Evolutionary conservation across 1,139 yeast species (phyloP).

Genomic region (Taphrina deformans): DNA sequence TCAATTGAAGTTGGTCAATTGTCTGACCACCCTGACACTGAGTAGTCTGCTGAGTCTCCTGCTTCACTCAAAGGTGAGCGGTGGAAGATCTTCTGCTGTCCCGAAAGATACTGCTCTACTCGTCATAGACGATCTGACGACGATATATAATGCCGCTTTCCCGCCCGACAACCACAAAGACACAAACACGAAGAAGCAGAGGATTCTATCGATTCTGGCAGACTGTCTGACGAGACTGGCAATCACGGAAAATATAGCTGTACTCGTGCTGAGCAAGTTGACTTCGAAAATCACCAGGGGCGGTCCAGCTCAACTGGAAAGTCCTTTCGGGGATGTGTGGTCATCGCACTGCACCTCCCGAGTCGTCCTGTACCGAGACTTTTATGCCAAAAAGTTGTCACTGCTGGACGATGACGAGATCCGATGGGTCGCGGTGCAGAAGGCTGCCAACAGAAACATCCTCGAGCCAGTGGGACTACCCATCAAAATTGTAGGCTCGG

Average conservation of each 20-base stretch:
- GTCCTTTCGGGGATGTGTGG: constrained; percentile 26
- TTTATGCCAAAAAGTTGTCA: background rate
- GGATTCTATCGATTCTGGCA: constrained; percentile 22
- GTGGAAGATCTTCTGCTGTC: background rate
- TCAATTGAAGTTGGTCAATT: constrained; percentile 4
- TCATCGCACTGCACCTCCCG: constrained; percentile 6
- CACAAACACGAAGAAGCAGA: constrained; percentile 17
- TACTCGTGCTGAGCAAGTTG: constrained; percentile 19
- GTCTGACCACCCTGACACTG: constrained; percentile 20
- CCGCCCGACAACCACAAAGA: constrained; percentile 29
- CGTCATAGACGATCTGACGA: constrained; percentile 34
- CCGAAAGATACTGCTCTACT: constrained; percentile 17
- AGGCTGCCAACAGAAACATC: background rate
- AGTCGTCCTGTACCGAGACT: constrained; percentile 19
- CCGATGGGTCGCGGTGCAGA: constrained; percentile 25
- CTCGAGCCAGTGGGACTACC: constrained; percentile 5
- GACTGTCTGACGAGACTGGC: constrained; percentile 26
- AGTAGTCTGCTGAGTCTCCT: constrained; percentile 28
- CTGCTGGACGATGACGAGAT: constrained; percentile 8
- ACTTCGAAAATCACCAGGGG: constrained; percentile 18
- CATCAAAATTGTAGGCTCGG: constrained; percentile 4
- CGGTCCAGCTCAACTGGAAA: constrained; percentile 17
- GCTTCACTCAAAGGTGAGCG: background rate
- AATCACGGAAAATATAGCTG: constrained; percentile 9
- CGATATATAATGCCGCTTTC: constrained; percentile 32